Conservation (phyloP, 495 filamentous ascomycete species). For the Podospora comata region DNA sequence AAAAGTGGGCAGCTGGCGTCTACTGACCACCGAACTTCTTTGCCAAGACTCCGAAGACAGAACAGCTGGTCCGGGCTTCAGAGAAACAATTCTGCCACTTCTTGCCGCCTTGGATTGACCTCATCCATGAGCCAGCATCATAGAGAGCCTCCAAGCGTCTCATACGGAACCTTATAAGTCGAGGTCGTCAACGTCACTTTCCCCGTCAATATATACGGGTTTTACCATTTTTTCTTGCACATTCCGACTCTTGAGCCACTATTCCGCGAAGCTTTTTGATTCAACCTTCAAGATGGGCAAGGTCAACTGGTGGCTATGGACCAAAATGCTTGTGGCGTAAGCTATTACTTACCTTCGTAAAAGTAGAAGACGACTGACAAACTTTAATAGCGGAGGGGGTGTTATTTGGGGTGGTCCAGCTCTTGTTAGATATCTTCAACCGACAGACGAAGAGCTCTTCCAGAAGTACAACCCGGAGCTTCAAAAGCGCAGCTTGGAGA, state of each 20-base stretch:
- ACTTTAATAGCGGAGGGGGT: constrained; percentile 55
- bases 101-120: constrained; percentile 22
- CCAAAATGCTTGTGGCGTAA: constrained; percentile 35
- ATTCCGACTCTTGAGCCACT: neutral
- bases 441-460: constrained; percentile 89
- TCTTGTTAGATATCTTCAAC: constrained; percentile 73
- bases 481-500: constrained; percentile 74
- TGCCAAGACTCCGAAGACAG: constrained; percentile 2
- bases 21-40: neutral
- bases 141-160: constrained; percentile 12
- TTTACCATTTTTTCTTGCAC: neutral
- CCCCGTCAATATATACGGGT: neutral
- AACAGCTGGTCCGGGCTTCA: constrained; percentile 9
- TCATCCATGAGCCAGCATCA: constrained; percentile 6
- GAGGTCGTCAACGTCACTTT: neutral
- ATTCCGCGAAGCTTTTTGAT: neutral
- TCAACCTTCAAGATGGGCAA: constrained; percentile 27
- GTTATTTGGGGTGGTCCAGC: constrained; percentile 81
- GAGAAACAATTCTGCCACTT: constrained; percentile 14
- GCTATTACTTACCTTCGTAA: constrained; percentile 7
- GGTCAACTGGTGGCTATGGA: constrained; percentile 39
- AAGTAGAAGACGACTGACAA: constrained; percentile 6
- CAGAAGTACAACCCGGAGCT: constrained; percentile 90
- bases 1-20: neutral
- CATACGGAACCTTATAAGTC: constrained; percentile 1